Conservation (phyloP, 805 yeast genomes). For the Cephaloascus albidus region DNA sequence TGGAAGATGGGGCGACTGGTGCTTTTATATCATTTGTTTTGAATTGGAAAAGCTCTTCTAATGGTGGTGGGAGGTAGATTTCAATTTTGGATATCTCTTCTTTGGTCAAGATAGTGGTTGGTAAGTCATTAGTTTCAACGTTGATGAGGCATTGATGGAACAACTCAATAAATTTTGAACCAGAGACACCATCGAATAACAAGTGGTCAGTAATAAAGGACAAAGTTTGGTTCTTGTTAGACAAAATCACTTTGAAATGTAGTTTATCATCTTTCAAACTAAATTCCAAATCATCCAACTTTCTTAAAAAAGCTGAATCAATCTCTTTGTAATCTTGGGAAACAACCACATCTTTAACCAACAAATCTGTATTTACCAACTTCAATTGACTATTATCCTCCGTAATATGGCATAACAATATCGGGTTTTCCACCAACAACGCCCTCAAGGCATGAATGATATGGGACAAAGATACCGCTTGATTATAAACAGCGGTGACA, state of each 20-base stretch:
- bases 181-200: not conserved
- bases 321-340: not conserved
- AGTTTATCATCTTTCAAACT: not conserved
- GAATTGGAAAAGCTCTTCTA: not conserved
- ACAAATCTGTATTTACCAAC: not conserved
- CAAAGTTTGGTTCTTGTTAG: not conserved
- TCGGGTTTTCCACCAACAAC: not conserved
- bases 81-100: not conserved
- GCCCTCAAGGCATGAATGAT: not conserved
- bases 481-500: not conserved
- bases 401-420: not conserved
- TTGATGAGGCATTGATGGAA: not conserved
- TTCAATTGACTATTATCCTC: not conserved
- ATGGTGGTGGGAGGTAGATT: not conserved
- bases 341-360: not conserved
- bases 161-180: not conserved
- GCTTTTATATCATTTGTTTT: no score
- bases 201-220: not conserved
- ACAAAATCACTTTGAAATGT: not conserved
- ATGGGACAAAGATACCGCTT: not conserved
- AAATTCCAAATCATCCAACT: not conserved
- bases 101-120: not conserved
- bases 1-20: not conserved
- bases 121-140: not conserved
- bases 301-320: not conserved